A percentile compares a stretch with the other conserved stretches of the same genome.
Conservation (phyloP, 2,329 filamentous ascomycete genomes). For the Ramularia endophylla region DNA sequence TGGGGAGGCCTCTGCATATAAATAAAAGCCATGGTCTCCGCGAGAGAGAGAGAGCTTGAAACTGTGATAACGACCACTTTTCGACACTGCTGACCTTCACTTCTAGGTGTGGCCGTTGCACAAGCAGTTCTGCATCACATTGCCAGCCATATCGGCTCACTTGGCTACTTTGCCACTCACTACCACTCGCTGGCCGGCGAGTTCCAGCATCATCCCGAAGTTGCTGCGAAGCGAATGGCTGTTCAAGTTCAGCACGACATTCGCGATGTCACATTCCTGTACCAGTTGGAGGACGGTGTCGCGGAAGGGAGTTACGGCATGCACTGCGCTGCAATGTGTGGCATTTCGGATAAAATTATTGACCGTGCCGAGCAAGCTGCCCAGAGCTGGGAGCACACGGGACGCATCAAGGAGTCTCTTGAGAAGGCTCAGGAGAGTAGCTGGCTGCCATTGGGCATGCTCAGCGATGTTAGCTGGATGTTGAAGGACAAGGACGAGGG, state of each 20-base stretch:
- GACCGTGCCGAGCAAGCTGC: slow-evolving; percentile 83
- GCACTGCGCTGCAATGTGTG: slow-evolving; percentile 98
- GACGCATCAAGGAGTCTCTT: slow-evolving; percentile 78
- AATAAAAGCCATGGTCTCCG: too few species aligned
- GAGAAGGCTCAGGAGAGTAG: slow-evolving; percentile 66
- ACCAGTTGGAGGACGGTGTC: slow-evolving; percentile 87
- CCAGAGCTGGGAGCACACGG: slow-evolving; percentile 91
- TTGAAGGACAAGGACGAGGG: slow-evolving; percentile 46
- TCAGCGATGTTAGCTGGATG: slow-evolving; percentile 80
- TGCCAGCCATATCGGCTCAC: slow-evolving; percentile 83
- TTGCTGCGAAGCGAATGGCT: slow-evolving; percentile 81
- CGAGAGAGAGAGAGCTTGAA: too few species aligned
- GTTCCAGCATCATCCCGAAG: slow-evolving; percentile 83
- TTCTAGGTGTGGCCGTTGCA: slow-evolving; percentile 88
- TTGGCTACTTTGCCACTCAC: slow-evolving; percentile 97
- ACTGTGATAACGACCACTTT: too few species aligned
- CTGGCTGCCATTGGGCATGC: slow-evolving; percentile 75
- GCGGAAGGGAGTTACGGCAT: slow-evolving; percentile 97
- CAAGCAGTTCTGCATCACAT: slow-evolving; percentile 97
- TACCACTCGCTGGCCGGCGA: slow-evolving; percentile 92
- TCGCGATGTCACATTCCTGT: slow-evolving; percentile 89
- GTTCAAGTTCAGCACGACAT: slow-evolving; percentile 85
- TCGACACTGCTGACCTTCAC: too few species aligned
- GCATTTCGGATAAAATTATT: slow-evolving; percentile 77
- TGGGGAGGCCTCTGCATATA: too few species aligned